Percentiles rank a stretch among this genome's conserved stretches.
Conservation (phyloP, 371 early-diverging fungal genomes). For the Syncephalis fuscata region DNA sequence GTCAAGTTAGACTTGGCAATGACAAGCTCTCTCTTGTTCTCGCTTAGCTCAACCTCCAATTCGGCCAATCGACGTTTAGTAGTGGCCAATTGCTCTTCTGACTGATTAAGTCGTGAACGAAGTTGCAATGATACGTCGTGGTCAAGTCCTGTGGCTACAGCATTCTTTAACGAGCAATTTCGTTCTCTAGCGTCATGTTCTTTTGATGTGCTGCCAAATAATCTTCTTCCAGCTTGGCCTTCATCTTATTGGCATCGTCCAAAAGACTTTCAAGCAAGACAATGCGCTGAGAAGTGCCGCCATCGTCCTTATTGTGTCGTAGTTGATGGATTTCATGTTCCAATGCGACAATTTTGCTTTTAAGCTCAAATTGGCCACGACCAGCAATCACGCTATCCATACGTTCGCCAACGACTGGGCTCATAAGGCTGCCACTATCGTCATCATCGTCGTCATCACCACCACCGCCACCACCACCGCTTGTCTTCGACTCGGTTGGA, state of each 20-base stretch:
- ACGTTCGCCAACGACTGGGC: conserved; percentile 8
- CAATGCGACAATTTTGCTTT: conserved; percentile 33
- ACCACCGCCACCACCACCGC: conserved; percentile 1
- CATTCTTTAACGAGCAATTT: conserved; percentile 39
- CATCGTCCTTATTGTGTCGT: conserved; percentile 31
- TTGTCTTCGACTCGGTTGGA: background rate
- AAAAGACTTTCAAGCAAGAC: conserved; percentile 47
- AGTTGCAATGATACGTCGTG: conserved; percentile 2
- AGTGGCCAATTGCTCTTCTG: conserved; percentile 20
- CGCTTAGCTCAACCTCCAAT: conserved; percentile 17
- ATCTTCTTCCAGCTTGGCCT: conserved; percentile 51
- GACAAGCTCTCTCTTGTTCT: conserved; percentile 16
- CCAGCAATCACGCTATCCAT: conserved; percentile 4
- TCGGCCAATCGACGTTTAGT: conserved; percentile 20
- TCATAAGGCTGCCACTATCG: conserved; percentile 12
- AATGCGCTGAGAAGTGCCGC: conserved; percentile 24
- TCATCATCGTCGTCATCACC: conserved; percentile 14
- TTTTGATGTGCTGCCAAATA: conserved; percentile 48
- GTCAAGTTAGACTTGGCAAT: conserved; percentile 17
- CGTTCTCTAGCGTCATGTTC: conserved; percentile 51
- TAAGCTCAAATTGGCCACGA: no score
- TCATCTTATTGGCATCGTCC: conserved; percentile 51
- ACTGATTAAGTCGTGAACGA: conserved; percentile 12
- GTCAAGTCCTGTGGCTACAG: no score
- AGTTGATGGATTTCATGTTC: conserved; percentile 53